These are phyloP conservation scores for Pseudevernia furfuracea DNA, from an alignment of 495 filamentous ascomycete genomes.

Conservation along the genomic window DNA sequence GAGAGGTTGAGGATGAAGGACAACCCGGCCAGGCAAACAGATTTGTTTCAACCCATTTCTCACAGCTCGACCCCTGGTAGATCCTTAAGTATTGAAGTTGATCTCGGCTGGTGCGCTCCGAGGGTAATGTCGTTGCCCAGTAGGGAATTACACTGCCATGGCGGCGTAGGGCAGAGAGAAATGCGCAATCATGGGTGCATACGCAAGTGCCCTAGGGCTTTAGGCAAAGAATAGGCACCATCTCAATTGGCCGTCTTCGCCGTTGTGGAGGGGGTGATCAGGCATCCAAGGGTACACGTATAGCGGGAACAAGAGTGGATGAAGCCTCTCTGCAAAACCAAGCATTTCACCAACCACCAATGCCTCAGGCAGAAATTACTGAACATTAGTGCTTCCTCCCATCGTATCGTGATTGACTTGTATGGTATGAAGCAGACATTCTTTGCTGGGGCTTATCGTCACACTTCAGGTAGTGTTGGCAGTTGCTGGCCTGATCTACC, in stretches of 20 bases:
- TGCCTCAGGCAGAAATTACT: conserved; percentile 11
- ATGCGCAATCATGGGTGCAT: not conserved
- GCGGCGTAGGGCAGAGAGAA: not conserved
- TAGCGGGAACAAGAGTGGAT: not conserved
- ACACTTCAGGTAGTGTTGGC: too few relatives aligned
- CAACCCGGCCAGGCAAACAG: not conserved
- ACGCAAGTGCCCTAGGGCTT: not conserved
- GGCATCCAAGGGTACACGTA: conserved; percentile 16
- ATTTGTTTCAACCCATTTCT: not conserved
- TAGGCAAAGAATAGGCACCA: not conserved
- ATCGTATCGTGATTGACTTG: not conserved
- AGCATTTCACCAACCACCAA: not conserved
- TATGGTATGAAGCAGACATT: too few relatives aligned
- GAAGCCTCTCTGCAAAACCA: conserved; percentile 4
- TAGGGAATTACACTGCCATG: not conserved
- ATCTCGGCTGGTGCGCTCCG: not conserved
- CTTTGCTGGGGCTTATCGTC: too few relatives aligned
- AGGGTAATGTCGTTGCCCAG: not conserved
- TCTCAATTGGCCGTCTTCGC: not conserved
- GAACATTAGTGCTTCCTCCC: not conserved
- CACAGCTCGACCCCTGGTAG: not conserved
- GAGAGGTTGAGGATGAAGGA: not conserved
- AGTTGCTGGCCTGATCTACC: too few relatives aligned
- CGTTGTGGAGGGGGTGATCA: conserved; percentile 5
- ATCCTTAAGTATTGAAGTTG: not conserved